Percentiles rank a stretch among this genome's conserved stretches.
These are phyloP conservation scores for Tuber calosporum DNA, from an alignment of 495 filamentous ascomycete genomes.

Conservation along the genomic window DNA sequence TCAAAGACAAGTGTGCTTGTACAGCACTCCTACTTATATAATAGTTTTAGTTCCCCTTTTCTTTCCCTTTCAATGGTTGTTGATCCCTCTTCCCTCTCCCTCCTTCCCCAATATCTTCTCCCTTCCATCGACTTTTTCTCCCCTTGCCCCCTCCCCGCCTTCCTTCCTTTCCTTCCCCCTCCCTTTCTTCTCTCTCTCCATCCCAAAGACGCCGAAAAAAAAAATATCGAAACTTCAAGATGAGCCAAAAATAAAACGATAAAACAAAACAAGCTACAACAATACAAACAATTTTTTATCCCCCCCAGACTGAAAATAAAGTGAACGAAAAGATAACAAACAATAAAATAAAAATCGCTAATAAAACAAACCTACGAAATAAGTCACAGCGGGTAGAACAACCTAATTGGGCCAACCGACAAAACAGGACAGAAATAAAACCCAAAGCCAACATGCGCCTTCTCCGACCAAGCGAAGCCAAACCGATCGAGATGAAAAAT, in stretches of 20 bases:
- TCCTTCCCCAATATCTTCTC: background rate
- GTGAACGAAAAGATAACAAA: background rate
- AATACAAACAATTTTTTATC: background rate
- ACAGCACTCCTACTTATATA: background rate
- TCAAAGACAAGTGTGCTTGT: background rate
- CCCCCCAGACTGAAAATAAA: background rate
- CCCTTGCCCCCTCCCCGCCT: background rate
- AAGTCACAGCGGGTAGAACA: constrained; percentile 9
- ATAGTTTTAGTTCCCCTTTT: background rate
- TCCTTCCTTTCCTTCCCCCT: background rate
- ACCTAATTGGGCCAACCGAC: background rate
- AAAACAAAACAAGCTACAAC: too few species aligned
- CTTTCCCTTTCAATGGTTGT: background rate
- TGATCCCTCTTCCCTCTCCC: background rate
- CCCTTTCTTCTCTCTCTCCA: background rate
- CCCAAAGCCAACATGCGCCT: constrained; percentile 20
- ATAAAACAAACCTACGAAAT: constrained; percentile 16
- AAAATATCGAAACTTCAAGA: background rate
- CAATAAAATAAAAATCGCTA: constrained; percentile 14
- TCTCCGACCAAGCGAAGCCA: constrained; percentile 9
- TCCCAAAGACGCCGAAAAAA: background rate
- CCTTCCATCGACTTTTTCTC: background rate
- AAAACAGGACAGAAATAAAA: constrained; percentile 20
- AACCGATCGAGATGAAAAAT: constrained; percentile 5
- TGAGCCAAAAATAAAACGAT: background rate